These are phyloP conservation scores for Pholiota molesta DNA, from an alignment of 768 basidiomycete genomes.

Conservation along the genomic window DNA sequence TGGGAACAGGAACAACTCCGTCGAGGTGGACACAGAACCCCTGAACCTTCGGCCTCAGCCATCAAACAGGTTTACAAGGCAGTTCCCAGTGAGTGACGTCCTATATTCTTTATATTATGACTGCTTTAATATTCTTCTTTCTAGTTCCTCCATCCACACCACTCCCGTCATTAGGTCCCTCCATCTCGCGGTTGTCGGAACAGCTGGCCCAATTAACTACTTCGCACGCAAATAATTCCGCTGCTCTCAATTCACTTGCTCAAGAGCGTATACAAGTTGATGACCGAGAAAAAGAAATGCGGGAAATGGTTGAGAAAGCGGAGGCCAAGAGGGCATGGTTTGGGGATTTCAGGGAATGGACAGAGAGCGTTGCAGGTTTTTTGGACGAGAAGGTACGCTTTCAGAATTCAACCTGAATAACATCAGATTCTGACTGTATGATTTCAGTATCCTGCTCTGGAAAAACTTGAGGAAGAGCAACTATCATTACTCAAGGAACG, in stretches of 20 bases:
- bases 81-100: constrained; percentile 58
- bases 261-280: constrained; percentile 70
- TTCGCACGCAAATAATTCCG: constrained; percentile 68
- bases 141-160: constrained; percentile 69
- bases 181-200: constrained; percentile 62
- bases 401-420: not conserved
- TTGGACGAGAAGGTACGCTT: constrained; percentile 79
- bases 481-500: constrained; percentile 76
- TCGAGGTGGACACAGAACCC: constrained; percentile 63
- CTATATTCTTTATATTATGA: not conserved
- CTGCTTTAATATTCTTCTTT: constrained; percentile 11
- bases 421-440: constrained; percentile 9
- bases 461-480: constrained; percentile 77
- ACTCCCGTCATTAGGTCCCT: constrained; percentile 65
- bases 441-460: constrained; percentile 74
- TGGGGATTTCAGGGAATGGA: constrained; percentile 73
- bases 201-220: constrained; percentile 61
- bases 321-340: constrained; percentile 87
- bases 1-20: constrained; percentile 88
- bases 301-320: constrained; percentile 71
- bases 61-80: constrained; percentile 69
- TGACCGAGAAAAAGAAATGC: constrained; percentile 69
- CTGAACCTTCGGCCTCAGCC: constrained; percentile 35
- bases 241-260: constrained; percentile 56
- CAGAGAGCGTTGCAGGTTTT: constrained; percentile 83